A percentile compares a stretch with the other conserved stretches of the same genome.
phyloP scores from a whole-genome alignment of 345 rosid genomes.

The Pseudoturritis turrita region DNA sequence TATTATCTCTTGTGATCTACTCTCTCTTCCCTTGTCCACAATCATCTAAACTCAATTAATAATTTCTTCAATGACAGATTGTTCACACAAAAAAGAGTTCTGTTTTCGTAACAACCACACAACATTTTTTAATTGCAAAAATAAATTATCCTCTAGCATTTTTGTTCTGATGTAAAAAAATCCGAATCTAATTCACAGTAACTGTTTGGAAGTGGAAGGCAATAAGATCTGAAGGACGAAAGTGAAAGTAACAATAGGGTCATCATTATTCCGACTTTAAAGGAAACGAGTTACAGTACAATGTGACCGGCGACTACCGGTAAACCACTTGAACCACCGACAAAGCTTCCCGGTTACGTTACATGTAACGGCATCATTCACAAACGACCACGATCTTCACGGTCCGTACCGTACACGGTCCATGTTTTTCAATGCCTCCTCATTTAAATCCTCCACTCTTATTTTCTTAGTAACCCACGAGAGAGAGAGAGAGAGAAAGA shows the following conservation, averaged over 20 bases:
- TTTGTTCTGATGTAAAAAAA: background rate
- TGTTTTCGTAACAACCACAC: background rate
- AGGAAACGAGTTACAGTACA: constrained; percentile 1
- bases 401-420: constrained; percentile 10
- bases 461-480: background rate
- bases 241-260: constrained; percentile 4
- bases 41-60: background rate
- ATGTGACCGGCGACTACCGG: constrained; percentile 22
- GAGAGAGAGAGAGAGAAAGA: background rate
- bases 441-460: background rate
- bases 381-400: constrained; percentile 18
- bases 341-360: constrained; percentile 22
- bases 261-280: constrained; percentile 15
- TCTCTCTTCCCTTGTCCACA: background rate
- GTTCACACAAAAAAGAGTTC: background rate
- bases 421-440: constrained; percentile 1
- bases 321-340: constrained; percentile 27
- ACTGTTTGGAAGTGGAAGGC: constrained; percentile 18
- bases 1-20: background rate
- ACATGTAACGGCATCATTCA: constrained; percentile 15
- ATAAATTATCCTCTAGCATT: no score
- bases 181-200: background rate
- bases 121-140: background rate
- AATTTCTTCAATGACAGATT: background rate
- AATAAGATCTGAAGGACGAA: constrained; percentile 10